Evolutionary conservation across 345 rosid species (phyloP).

Genomic region (Cochlearia excelsa): DNA sequence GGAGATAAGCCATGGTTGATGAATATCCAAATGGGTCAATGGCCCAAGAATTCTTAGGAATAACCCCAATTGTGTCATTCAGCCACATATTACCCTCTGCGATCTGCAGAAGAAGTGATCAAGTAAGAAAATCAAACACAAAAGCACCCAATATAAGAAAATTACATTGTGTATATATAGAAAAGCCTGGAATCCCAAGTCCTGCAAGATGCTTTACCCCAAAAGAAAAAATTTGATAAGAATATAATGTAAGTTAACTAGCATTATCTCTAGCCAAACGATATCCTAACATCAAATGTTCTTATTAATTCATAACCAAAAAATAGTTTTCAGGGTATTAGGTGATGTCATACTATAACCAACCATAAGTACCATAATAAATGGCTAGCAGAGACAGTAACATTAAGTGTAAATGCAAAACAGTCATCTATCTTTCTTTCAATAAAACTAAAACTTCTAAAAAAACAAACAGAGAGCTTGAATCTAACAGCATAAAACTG

Average conservation of each 20-base stretch:
- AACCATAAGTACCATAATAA: slow-evolving; percentile 14
- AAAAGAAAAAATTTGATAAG: slow-evolving; percentile 1
- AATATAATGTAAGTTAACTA: slow-evolving; percentile 17
- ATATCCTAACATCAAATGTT: slow-evolving; percentile 6
- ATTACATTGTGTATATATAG: background rate
- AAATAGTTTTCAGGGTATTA: background rate
- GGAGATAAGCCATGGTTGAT: slow-evolving; percentile 94
- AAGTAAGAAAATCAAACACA: slow-evolving; percentile 8
- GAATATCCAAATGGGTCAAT: slow-evolving; percentile 99
- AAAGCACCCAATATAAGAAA: background rate
- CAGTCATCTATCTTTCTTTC: slow-evolving; percentile 8
- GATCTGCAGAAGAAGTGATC: slow-evolving; percentile 46
- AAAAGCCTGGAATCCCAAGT: slow-evolving; percentile 2
- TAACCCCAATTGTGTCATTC: slow-evolving; percentile 79
- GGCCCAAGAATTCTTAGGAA: slow-evolving; percentile 97
- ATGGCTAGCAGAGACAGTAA: slow-evolving; percentile 12
- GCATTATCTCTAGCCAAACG: slow-evolving; percentile 9
- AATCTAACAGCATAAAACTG: slow-evolving; percentile 1
- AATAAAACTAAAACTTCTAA: background rate
- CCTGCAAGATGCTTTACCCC: slow-evolving; percentile 3
- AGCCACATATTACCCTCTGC: slow-evolving; percentile 96
- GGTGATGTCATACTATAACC: slow-evolving; percentile 8
- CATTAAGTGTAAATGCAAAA: slow-evolving; percentile 11
- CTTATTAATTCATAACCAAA: slow-evolving; percentile 4
- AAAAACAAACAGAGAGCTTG: slow-evolving; percentile 10